Evolutionary conservation across 2,329 filamentous ascomycete genomes (phyloP).

Genomic region (Ophiostoma pallidulum): DNA sequence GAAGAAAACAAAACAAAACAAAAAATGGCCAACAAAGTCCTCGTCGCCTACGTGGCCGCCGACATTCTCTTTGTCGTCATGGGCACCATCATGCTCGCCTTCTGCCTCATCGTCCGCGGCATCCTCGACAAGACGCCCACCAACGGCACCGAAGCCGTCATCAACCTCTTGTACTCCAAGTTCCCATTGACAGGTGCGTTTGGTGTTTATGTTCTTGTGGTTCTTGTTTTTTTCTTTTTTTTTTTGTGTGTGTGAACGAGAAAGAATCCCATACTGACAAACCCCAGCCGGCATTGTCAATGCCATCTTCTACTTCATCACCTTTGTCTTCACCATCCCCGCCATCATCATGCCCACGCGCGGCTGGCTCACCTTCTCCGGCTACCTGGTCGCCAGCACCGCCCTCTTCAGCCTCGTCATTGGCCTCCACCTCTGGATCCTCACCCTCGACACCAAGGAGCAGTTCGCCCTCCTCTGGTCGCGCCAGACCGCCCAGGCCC

Average conservation of each 20-base stretch:
- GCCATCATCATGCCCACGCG: conserved; percentile 59
- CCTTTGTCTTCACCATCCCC: conserved; percentile 60
- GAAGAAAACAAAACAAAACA: neutral
- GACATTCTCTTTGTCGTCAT: conserved; percentile 44
- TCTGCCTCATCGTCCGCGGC: conserved; percentile 43
- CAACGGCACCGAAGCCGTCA: conserved; percentile 39
- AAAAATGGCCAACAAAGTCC: conserved; percentile 46
- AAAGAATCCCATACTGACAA: neutral
- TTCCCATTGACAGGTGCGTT: conserved; percentile 43
- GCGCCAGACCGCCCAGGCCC: conserved; percentile 43
- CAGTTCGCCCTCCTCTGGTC: conserved; percentile 54
- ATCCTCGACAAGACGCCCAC: conserved; percentile 33
- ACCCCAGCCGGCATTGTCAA: conserved; percentile 58
- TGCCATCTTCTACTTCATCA: conserved; percentile 59
- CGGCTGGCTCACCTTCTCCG: conserved; percentile 60
- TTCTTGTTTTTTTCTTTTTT: neutral
- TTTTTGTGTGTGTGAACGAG: neutral
- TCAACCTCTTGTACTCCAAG: conserved; percentile 41
- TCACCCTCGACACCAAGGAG: conserved; percentile 58
- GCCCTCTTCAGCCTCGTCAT: conserved; percentile 55
- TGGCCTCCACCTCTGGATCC: conserved; percentile 61
- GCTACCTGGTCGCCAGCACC: conserved; percentile 53
- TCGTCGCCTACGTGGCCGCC: conserved; percentile 37
- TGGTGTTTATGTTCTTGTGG: no score
- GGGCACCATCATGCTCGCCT: conserved; percentile 45